Conservation (phyloP, 2,329 filamentous ascomycete species). For the Raffaelea deltoideospora region DNA sequence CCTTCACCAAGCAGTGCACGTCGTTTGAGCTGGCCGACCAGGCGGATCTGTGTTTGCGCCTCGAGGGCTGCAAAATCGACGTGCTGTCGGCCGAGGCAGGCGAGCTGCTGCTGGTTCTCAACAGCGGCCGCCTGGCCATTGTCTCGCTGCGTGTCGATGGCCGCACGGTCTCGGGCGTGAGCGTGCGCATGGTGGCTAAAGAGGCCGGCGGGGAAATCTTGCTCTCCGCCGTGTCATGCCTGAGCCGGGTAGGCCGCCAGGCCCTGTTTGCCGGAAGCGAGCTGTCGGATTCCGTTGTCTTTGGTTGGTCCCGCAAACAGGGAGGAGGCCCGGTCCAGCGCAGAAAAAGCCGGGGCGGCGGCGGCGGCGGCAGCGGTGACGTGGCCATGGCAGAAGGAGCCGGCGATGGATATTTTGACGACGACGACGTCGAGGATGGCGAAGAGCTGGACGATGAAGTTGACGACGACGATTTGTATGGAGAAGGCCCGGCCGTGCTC, state of each 20-base stretch:
- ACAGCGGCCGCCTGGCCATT: constrained; percentile 58
- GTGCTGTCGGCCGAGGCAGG: constrained; percentile 61
- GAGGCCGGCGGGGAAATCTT: constrained; percentile 51
- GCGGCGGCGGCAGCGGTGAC: too few species aligned
- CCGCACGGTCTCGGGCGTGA: constrained; percentile 75
- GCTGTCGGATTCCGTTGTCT: constrained; percentile 61
- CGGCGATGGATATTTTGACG: constrained; percentile 33
- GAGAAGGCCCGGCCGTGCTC: constrained; percentile 33
- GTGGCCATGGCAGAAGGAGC: too few species aligned
- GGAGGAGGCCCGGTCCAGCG: constrained; percentile 38
- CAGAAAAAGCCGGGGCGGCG: constrained; percentile 44
- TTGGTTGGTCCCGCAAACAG: constrained; percentile 64
- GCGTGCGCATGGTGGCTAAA: constrained; percentile 47
- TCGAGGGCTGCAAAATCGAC: constrained; percentile 72
- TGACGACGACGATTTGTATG: constrained; percentile 50
- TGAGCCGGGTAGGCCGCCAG: constrained; percentile 51
- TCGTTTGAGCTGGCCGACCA: constrained; percentile 79
- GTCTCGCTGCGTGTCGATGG: constrained; percentile 80
- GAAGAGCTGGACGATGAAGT: constrained; percentile 40
- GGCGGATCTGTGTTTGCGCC: constrained; percentile 58
- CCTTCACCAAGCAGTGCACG: constrained; percentile 70
- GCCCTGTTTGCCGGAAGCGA: constrained; percentile 77
- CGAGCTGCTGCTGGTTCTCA: constrained; percentile 71
- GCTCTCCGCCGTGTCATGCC: constrained; percentile 49
- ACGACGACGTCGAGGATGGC: constrained; percentile 38